These are phyloP conservation scores for Coemansia sp. DNA, from an alignment of 192 early-diverging fungal species.

Conservation along the genomic window DNA sequence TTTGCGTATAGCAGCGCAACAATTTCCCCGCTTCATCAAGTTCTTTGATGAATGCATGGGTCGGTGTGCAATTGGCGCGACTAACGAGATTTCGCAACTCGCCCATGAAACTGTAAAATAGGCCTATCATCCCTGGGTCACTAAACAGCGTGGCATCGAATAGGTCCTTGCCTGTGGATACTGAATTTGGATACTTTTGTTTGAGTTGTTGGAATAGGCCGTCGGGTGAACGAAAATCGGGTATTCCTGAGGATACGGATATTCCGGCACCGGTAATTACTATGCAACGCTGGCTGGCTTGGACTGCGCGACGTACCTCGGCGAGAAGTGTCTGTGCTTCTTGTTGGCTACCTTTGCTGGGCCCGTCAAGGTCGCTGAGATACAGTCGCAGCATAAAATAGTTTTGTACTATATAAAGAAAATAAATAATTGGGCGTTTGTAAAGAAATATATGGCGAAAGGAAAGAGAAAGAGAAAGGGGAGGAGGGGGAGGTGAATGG, in stretches of 20 bases:
- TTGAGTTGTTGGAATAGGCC: constrained; percentile 86
- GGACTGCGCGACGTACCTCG: constrained; percentile 47
- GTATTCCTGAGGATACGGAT: constrained; percentile 94
- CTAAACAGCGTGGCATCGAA: constrained; percentile 92
- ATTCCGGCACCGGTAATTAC: constrained; percentile 69
- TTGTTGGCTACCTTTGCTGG: background rate
- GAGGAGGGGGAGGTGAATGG: background rate
- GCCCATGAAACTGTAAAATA: constrained; percentile 78
- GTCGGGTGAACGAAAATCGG: constrained; percentile 92
- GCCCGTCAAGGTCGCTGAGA: constrained; percentile 15
- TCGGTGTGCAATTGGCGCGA: constrained; percentile 75
- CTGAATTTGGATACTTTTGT: constrained; percentile 73
- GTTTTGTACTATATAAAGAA: background rate
- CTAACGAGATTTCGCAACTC: constrained; percentile 75
- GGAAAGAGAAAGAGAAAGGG: background rate
- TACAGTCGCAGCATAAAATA: constrained; percentile 27
- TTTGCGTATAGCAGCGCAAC: constrained; percentile 93
- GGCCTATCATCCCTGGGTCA: constrained; percentile 61
- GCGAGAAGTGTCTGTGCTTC: background rate
- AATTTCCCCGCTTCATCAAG: constrained; percentile 77
- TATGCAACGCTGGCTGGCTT: constrained; percentile 44
- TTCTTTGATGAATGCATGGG: constrained; percentile 83
- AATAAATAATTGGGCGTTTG: background rate
- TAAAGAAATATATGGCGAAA: background rate
- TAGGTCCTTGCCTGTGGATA: constrained; percentile 80